Conservation (phyloP, 495 filamentous ascomycete genomes). For the Penicillium herquei region DNA sequence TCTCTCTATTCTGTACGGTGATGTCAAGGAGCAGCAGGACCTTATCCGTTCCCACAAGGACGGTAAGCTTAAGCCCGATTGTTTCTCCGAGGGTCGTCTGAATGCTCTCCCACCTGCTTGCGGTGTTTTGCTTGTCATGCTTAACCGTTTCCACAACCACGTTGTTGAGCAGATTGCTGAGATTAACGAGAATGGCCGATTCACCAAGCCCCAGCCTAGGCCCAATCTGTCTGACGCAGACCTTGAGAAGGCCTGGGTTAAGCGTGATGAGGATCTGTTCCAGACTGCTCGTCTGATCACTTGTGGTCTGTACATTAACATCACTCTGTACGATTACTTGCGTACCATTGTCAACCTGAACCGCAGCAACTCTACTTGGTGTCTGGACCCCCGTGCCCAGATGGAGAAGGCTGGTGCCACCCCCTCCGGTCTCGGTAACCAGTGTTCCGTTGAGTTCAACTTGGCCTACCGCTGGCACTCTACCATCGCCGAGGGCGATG, state of each 20-base stretch:
- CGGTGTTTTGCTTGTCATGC: constrained; percentile 56
- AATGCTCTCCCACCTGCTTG: constrained; percentile 57
- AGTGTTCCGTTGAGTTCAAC: constrained; percentile 71
- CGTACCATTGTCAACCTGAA: constrained; percentile 84
- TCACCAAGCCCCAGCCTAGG: constrained; percentile 52
- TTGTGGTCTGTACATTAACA: constrained; percentile 82
- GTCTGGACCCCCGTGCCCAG: constrained; percentile 53
- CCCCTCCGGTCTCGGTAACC: constrained; percentile 65
- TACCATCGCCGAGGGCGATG: constrained; percentile 59
- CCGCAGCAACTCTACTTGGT: constrained; percentile 74
- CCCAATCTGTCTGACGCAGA: constrained; percentile 46
- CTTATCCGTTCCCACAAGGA: constrained; percentile 54
- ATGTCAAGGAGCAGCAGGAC: constrained; percentile 56
- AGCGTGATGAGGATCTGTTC: constrained; percentile 82
- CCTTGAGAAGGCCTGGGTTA: constrained; percentile 59
- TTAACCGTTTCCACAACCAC: constrained; percentile 75
- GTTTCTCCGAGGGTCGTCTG: constrained; percentile 55
- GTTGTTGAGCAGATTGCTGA: constrained; percentile 64
- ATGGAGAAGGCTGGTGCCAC: constrained; percentile 55
- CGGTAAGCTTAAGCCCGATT: constrained; percentile 58
- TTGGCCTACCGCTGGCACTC: constrained; percentile 74
- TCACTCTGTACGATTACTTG: constrained; percentile 78
- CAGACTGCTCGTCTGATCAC: constrained; percentile 77
- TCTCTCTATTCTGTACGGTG: constrained; percentile 58
- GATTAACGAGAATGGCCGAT: constrained; percentile 72